Conservation (phyloP, 306 rosid genomes). For the Herpetospermum pedunculosum region DNA sequence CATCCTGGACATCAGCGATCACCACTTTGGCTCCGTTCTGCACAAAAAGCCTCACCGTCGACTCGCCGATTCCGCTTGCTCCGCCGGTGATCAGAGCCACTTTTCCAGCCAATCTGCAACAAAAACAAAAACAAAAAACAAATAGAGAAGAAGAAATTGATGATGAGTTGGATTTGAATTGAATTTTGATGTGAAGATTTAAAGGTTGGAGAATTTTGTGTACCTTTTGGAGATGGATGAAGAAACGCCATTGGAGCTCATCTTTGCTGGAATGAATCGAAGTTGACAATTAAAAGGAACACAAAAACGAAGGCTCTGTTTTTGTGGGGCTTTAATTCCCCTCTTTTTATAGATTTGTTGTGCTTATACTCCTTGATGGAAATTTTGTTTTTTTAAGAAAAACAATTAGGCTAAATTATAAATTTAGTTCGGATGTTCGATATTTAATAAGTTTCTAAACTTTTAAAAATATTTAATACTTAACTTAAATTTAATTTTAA, state of each 20-base stretch:
- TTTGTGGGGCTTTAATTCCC: neutral
- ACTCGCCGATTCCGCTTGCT: conserved; percentile 43
- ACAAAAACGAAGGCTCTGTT: neutral
- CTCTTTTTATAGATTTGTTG: neutral
- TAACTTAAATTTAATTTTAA: too few relatives aligned
- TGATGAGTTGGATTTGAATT: too few relatives aligned
- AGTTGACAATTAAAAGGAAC: neutral
- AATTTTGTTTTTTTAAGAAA: too few relatives aligned
- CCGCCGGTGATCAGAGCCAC: conserved; percentile 53
- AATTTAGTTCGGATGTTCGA: too few relatives aligned
- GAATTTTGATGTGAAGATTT: neutral
- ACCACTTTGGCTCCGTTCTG: conserved; percentile 36
- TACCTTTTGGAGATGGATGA: neutral
- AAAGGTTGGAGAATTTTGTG: neutral
- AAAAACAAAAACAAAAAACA: neutral
- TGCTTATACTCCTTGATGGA: neutral
- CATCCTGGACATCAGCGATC: conserved; percentile 35
- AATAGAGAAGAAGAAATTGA: neutral
- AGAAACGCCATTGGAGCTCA: neutral
- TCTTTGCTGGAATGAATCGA: neutral
- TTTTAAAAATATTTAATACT: too few relatives aligned
- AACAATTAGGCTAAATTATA: too few relatives aligned
- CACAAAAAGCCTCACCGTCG: conserved; percentile 29
- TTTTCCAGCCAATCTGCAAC: conserved; percentile 43
- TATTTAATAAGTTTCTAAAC: too few relatives aligned